A percentile compares a stretch with the other conserved stretches of the same genome.
These are phyloP conservation scores for Mycocentrospora acerina DNA, from an alignment of 2,329 filamentous ascomycete genomes.

Conservation along the genomic window DNA sequence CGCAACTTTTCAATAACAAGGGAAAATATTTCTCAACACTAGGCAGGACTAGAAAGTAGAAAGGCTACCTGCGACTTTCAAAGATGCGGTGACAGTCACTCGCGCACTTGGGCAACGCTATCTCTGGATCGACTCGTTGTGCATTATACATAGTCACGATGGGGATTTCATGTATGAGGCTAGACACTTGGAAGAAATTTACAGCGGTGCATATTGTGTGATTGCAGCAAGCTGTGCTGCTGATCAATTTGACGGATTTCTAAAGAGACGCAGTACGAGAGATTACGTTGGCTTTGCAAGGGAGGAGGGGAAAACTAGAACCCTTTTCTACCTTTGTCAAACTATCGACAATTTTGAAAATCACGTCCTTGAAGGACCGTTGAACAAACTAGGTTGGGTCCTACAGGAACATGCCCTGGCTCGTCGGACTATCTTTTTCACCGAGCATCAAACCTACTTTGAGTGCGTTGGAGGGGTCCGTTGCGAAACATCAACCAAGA, in stretches of 20 bases:
- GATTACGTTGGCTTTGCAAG: conserved; percentile 1
- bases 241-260: conserved; percentile 12
- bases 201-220: conserved; percentile 24
- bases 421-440: conserved; percentile 26
- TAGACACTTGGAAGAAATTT: conserved; percentile 24
- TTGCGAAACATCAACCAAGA: conserved; percentile 17
- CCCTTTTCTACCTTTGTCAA: conserved; percentile 15
- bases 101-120: conserved; percentile 15
- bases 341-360: conserved; percentile 22
- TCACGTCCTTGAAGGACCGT: conserved; percentile 13
- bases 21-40: too few relatives aligned
- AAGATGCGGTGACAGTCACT: conserved; percentile 20
- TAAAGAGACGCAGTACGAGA: conserved; percentile 4
- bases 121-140: conserved; percentile 34
- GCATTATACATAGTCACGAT: conserved; percentile 24
- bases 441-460: conserved; percentile 25
- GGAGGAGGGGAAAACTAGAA: background rate
- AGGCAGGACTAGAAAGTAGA: conserved; percentile 1
- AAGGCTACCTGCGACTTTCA: conserved; percentile 18
- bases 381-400: conserved; percentile 27
- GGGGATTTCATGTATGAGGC: conserved; percentile 23
- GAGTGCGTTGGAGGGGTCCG: conserved; percentile 23
- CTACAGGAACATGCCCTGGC: conserved; percentile 29
- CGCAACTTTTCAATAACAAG: conserved; percentile 9
- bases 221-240: conserved; percentile 20